Evolutionary conservation across 306 rosid species (phyloP), one percentile per base, ranked within the genome.

Genomic region (Castanopsis chinensis): DNA sequence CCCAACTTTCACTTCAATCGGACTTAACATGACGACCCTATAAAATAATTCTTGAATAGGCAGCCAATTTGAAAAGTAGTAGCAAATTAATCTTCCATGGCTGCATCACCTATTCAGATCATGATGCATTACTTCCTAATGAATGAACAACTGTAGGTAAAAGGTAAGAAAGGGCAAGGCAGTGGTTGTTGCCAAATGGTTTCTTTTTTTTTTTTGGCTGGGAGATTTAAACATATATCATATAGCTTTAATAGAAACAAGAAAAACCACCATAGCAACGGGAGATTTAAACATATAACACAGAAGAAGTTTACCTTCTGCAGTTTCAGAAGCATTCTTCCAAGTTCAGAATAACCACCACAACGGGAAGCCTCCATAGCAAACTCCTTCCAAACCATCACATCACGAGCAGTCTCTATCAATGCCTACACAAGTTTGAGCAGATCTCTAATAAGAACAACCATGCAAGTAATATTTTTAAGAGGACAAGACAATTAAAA

Each of bases 321-420:
- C 87, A 96, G 88, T 90, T 88, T 96, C 82, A 84, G 80, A 83
- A 96, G 98, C 93, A 96, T 91, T 87, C 89, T 91, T 82, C 99
- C 98, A 73, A 93, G 90, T 82, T 90, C 96, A 56, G 90, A 87
- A 91, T 96, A 96, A 78, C 90, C 93, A 69, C 75, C 82, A 78
- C 91, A 89, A 60, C 74, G 89, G 83, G 99, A 95, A 85, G 96
- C 97, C 89, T 89, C 97, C 93, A 90, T 91, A 41, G 99, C 98
- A 49, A 91, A 91, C 78, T 86, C 98, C 87, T 91, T 96, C 99
- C 98, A 96, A 35, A 85, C 84, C 55, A 57, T 75, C 85, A 91
- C 92, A 72, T 93, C 90, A 4, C 97, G 96, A 55, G 93, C 91
- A 84, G 87, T 85, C 82, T 92, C 98, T 75, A 80, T 80, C 85